A percentile compares a stretch with the other conserved stretches of the same genome.
phyloP scores from a whole-genome alignment of 768 basidiomycete genomes.

The Suillus lakei region DNA sequence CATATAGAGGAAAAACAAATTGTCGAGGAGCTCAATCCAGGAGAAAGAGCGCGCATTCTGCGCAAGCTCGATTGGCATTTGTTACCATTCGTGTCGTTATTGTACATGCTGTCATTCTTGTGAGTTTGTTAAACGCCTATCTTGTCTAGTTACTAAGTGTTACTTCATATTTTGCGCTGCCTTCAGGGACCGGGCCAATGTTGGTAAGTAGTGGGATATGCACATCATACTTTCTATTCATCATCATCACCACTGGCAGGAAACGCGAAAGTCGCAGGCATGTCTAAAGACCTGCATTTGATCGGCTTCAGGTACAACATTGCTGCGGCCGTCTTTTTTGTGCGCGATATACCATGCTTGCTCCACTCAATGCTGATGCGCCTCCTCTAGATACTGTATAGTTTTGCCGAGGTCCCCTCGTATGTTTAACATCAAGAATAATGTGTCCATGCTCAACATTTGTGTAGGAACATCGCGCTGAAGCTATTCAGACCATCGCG shows the following conservation, averaged over 20 bases:
- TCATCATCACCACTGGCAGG: slow-evolving; percentile 26
- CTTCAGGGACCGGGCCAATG: slow-evolving; percentile 47
- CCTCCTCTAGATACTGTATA: slow-evolving; percentile 37
- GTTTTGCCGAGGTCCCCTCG: slow-evolving; percentile 44
- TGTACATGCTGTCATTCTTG: slow-evolving; percentile 53
- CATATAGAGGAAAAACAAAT: neutral
- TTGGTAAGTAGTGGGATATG: slow-evolving; percentile 36
- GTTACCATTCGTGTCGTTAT: slow-evolving; percentile 47
- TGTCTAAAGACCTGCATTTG: slow-evolving; percentile 43
- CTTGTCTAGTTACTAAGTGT: neutral
- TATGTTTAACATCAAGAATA: slow-evolving; percentile 20
- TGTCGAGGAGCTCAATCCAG: slow-evolving; percentile 15
- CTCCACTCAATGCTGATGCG: neutral
- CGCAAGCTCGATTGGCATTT: slow-evolving; percentile 51
- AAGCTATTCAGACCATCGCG: slow-evolving; percentile 41
- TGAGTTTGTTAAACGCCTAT: slow-evolving; percentile 28
- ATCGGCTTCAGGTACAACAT: slow-evolving; percentile 40
- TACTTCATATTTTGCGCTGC: neutral
- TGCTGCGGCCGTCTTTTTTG: slow-evolving; percentile 45
- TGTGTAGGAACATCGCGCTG: slow-evolving; percentile 40
- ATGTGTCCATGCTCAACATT: slow-evolving; percentile 7
- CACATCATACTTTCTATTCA: neutral
- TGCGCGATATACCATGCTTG: slow-evolving; percentile 14
- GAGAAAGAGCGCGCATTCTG: slow-evolving; percentile 34
- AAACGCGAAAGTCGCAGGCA: slow-evolving; percentile 50